These are phyloP conservation scores for Metschnikowia vanudenii DNA, from an alignment of 805 yeast species.

Conservation along the genomic window DNA sequence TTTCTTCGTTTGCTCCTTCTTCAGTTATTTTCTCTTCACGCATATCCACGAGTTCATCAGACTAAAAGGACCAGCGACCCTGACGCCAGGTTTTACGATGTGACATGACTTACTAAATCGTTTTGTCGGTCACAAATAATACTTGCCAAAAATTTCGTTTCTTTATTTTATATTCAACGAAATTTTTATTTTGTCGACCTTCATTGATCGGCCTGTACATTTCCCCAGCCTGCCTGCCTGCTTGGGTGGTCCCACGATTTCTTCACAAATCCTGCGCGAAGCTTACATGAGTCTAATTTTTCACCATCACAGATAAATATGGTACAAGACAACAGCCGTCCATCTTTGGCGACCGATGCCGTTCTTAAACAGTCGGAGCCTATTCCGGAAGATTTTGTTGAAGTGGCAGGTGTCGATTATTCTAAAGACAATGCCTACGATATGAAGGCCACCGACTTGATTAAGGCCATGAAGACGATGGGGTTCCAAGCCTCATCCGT, in stretches of 20 bases:
- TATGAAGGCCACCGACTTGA: slow-evolving; percentile 75
- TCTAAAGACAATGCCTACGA: slow-evolving; percentile 72
- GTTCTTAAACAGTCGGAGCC: slow-evolving; percentile 85
- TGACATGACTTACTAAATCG: too few species aligned
- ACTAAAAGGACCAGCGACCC: too few species aligned
- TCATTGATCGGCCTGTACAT: neutral
- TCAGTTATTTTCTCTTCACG: too few species aligned
- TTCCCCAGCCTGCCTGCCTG: neutral
- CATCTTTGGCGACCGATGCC: slow-evolving; percentile 83
- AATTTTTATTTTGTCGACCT: too few species aligned
- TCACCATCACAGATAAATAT: neutral
- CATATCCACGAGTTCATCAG: too few species aligned
- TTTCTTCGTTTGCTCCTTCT: too few species aligned
- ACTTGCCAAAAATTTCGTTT: too few species aligned
- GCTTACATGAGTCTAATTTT: neutral
- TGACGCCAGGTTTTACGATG: too few species aligned
- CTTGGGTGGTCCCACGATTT: neutral
- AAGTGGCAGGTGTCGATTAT: slow-evolving; percentile 89
- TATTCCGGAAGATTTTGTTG: slow-evolving; percentile 74
- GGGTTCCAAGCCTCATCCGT: slow-evolving; percentile 95
- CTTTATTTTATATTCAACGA: too few species aligned
- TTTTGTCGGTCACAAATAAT: too few species aligned
- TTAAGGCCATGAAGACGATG: slow-evolving; percentile 86
- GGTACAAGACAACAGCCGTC: slow-evolving; percentile 32
- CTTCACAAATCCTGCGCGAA: slow-evolving; percentile 5